Evolutionary conservation across 805 yeast genomes (phyloP), one percentile per base, ranked within the genome.

Genomic region (Torulaspora franciscae): DNA sequence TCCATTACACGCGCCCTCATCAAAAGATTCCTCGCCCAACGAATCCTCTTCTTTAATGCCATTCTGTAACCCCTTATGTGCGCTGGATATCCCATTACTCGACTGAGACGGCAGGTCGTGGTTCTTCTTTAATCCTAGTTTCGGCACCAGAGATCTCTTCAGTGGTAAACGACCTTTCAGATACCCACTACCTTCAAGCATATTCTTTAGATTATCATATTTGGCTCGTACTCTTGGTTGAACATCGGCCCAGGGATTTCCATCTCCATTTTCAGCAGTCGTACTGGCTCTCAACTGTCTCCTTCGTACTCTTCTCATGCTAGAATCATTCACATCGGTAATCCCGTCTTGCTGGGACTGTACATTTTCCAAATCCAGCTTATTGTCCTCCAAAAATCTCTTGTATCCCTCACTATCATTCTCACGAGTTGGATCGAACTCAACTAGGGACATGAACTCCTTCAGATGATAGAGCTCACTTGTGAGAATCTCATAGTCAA

Each of bases 381-480:
- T 35, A 52, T 52, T 33, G 55, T 58, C 36, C 56, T 59, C 23
- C 41, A 64, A 43, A 65, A 74, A 43, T 52, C 60, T 45, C 51
- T 57, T 43, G 57, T 67, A 50, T 57, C 72, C 67, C 13, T 67
- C 69, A 7, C 66, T 56, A 1, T 70, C 68, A 40, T 66, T 61
- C 14, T 43, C 45, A 37, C 49, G 50, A 11, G 61, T 55, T 0
- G 89, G 89, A 50, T 81, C 75, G 75, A 81, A 84, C 14, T 76
- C 77, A 0, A 73, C 76, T 34, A 83, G 59, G 0, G 86, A 79
- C 15, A 79, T 77, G 57, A 74, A 83, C 52, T 80, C 77, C 45
- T 72, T 66, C 23, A 84, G 62, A 57, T 83, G 87, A 54, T 78
- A 83, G 14, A 83, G 64, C 56, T 84, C 89, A 49, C 79, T 77